Base-by-base conservation (phyloP, 352 stramenopile species). In the Phytophthora pisi region DNA sequence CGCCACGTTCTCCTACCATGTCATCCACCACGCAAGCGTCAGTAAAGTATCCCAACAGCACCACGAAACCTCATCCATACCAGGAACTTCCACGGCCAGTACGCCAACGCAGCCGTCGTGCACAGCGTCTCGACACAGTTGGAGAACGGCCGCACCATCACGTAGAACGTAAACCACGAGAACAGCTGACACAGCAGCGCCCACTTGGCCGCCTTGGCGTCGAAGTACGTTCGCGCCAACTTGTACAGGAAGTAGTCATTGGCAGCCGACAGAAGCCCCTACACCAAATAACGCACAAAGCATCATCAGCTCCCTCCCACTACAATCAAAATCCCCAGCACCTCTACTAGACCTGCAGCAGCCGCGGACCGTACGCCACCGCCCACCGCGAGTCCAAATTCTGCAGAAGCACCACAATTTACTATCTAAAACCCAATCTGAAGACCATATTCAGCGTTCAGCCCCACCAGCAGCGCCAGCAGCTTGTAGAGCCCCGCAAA, bases 101-200 rank as follows among this genome's bases (percentile, higher is more conserved):
- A 86, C 0, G 81, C 64, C 18, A 97, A 55, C 42, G 86, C 88
- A 0, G 80, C 78, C 0, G 85, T 91, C 1, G 88, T 97, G 59
- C 84, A 93, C 51, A 95, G 47, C 4, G 86, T 90, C 70, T 97
- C 89, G 23, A 95, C 77, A 46, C 83, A 92, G 59, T 96, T 97
- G 20, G 89, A 97, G 59, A 89, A 97, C 31, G 89, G 89, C 10
- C 89, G 84, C 38, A 96, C 87, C 75, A 93, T 89, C 13, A 83
- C 81, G 72, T 93, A 97, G 58, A 93, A 95, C 45, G 79, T 82
- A 51, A 97, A 97, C 88, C 88, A 97, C 38, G 84, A 95, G 28
- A 85, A 82, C 16, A 96, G 42, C 9, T 90, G 81, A 59, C 84
- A 94, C 28, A 95, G 63, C 13, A 97, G 60, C 24, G 86, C 69